Percentiles rank a stretch among this genome's conserved stretches.
These are phyloP conservation scores for Russula earlei DNA, from an alignment of 768 basidiomycete species.

Conservation along the genomic window DNA sequence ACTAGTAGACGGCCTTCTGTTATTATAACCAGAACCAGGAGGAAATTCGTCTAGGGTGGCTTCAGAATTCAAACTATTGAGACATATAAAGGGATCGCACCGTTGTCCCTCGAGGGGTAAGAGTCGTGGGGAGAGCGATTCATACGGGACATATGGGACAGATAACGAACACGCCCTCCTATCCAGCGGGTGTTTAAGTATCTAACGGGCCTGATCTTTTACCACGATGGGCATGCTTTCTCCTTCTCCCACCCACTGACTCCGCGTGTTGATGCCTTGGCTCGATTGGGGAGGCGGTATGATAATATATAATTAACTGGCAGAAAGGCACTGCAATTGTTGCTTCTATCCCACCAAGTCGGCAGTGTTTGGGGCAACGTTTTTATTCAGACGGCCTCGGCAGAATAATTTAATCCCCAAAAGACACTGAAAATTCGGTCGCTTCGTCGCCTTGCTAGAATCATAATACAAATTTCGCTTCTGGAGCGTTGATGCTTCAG, in stretches of 20 bases:
- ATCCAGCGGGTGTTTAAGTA: background rate
- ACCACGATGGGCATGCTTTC: no score
- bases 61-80: background rate
- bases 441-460: background rate
- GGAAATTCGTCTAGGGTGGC: background rate
- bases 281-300: slow-evolving; percentile 14
- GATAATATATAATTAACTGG: no score
- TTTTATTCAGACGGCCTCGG: background rate
- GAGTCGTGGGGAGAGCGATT: background rate
- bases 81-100: background rate
- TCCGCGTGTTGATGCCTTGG: slow-evolving; percentile 1
- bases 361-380: background rate
- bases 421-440: background rate
- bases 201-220: background rate
- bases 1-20: background rate
- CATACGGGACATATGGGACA: slow-evolving; percentile 6
- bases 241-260: background rate
- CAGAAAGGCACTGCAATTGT: slow-evolving; percentile 1
- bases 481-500: background rate
- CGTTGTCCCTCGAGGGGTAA: background rate
- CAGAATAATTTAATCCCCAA: background rate
- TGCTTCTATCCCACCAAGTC: no score
- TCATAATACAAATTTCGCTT: background rate
- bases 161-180: background rate
- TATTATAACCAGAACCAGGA: background rate